phyloP scores from a whole-genome alignment of 441 rosid genomes.

The Populus hybrid region DNA sequence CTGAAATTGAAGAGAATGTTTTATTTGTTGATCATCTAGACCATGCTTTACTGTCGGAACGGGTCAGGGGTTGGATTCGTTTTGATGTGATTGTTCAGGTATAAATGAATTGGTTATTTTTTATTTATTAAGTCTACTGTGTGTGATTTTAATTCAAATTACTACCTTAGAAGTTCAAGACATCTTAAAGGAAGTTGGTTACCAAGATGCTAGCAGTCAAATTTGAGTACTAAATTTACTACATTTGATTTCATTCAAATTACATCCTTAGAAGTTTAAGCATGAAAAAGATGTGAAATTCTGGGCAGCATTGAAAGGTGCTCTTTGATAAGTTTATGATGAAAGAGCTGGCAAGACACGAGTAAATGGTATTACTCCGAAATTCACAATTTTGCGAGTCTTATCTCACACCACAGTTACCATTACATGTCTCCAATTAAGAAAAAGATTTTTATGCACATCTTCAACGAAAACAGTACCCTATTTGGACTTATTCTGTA shows the following conservation, averaged over 20 bases:
- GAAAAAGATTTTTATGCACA: background rate
- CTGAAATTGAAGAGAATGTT: slow-evolving; percentile 40
- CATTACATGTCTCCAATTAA: background rate
- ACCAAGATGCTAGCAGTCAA: background rate
- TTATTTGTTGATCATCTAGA: slow-evolving; percentile 84
- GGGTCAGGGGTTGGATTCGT: slow-evolving; percentile 52
- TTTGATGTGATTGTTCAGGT: slow-evolving; percentile 90
- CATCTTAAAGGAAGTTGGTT: background rate
- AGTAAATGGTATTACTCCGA: background rate
- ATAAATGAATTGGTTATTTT: slow-evolving; percentile 10
- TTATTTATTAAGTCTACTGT: background rate
- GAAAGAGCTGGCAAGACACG: background rate
- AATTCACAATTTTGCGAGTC: background rate
- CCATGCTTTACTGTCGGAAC: slow-evolving; percentile 76
- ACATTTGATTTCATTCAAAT: background rate
- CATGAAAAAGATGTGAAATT: background rate
- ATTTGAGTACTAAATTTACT: background rate
- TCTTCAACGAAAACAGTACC: background rate
- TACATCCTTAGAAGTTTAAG: background rate
- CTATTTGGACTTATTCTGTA: background rate
- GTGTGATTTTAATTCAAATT: background rate
- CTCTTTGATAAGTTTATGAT: background rate
- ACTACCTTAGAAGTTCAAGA: background rate
- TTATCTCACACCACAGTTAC: background rate
- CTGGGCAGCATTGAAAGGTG: background rate